A percentile compares a stretch with the other conserved stretches of the same genome.
Conservation (phyloP, 495 filamentous ascomycete species). For the Endocarpon pusillum region DNA sequence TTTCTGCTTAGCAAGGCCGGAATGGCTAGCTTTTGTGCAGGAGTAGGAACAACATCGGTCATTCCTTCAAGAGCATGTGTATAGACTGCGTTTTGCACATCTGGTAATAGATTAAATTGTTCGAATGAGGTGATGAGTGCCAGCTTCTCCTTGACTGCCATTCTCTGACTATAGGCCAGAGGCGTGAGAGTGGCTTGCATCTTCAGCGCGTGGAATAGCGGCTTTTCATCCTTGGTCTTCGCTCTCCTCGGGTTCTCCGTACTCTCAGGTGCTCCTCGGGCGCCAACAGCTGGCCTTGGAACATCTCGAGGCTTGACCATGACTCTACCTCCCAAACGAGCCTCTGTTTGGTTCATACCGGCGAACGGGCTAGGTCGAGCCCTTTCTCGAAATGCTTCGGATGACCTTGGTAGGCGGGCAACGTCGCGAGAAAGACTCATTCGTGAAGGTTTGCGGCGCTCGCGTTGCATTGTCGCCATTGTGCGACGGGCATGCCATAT, state of each 20-base stretch:
- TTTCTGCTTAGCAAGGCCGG: conserved; percentile 43
- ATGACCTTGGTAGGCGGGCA: conserved; percentile 3
- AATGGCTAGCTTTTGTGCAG: conserved; percentile 77
- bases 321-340: conserved; percentile 32
- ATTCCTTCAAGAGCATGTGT: conserved; percentile 55
- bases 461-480: conserved; percentile 22
- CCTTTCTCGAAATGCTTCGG: conserved; percentile 19
- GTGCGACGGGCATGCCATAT: conserved; percentile 22
- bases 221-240: conserved; percentile 23
- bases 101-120: conserved; percentile 55
- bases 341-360: conserved; percentile 60
- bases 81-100: conserved; percentile 53
- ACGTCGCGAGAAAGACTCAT: conserved; percentile 69
- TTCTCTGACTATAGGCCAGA: conserved; percentile 55
- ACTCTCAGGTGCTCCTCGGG: conserved; percentile 9
- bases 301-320: conserved; percentile 13
- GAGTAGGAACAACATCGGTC: conserved; percentile 57
- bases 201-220: conserved; percentile 69
- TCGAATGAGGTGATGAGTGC: conserved; percentile 58
- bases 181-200: conserved; percentile 71
- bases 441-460: conserved; percentile 39
- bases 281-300: conserved; percentile 2
- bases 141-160: conserved; percentile 51
- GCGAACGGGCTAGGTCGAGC: conserved; percentile 47
- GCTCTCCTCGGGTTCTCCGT: conserved; percentile 16